These are phyloP conservation scores for Populus alba DNA, from an alignment of 345 rosid genomes.

Conservation along the genomic window DNA sequence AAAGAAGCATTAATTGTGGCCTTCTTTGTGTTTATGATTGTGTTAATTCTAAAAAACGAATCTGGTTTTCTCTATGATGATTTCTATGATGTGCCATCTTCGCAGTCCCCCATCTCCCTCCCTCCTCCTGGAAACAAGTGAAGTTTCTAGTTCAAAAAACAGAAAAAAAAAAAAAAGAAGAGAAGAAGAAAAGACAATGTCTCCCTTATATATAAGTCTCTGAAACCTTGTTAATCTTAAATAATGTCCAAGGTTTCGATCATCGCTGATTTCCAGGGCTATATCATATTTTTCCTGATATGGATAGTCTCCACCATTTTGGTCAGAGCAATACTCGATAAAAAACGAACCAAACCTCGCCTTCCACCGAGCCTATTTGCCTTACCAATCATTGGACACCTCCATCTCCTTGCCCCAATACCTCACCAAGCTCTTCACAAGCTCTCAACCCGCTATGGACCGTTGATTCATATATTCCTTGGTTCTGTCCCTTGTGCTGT, in stretches of 20 bases:
- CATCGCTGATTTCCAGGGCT: conserved; percentile 36
- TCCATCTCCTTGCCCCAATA: conserved; percentile 54
- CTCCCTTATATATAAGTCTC: neutral
- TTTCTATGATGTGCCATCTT: neutral
- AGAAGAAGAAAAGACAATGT: no score
- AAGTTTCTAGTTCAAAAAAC: neutral
- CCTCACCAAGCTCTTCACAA: conserved; percentile 64
- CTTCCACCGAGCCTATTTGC: conserved; percentile 54
- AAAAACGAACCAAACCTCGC: conserved; percentile 1
- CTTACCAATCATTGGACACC: conserved; percentile 60
- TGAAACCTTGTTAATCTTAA: neutral
- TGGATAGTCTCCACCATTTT: conserved; percentile 42
- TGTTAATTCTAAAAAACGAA: no score
- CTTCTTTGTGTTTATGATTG: neutral
- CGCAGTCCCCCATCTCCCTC: neutral
- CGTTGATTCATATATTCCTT: conserved; percentile 50
- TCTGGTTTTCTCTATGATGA: neutral
- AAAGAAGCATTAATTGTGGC: no score
- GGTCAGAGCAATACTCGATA: conserved; percentile 26
- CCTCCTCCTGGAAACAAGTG: neutral
- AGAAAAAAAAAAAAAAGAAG: neutral
- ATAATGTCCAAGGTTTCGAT: neutral
- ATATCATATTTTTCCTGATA: conserved; percentile 32
- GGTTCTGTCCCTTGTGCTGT: conserved; percentile 54
- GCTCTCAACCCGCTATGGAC: conserved; percentile 51